phyloP scores from a whole-genome alignment of 2,329 filamentous ascomycete genomes.

The Alternaria solani region DNA sequence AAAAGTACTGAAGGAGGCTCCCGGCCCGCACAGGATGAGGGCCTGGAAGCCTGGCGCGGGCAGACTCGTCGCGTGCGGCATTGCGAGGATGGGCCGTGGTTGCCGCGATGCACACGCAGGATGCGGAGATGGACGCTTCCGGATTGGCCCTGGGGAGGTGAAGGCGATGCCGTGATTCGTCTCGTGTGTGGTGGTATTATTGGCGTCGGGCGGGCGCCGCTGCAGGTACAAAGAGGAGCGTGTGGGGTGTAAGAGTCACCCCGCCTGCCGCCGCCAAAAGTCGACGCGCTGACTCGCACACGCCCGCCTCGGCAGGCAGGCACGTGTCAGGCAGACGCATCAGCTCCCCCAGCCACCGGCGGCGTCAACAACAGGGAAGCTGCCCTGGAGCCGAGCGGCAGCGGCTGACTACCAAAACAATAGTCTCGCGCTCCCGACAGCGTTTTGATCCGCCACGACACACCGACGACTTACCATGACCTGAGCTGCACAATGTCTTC shows the following conservation, averaged over 20 bases:
- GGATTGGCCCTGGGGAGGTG: neutral
- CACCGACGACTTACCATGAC: constrained; percentile 21
- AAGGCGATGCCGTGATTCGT: neutral
- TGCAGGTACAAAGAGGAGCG: constrained; percentile 21
- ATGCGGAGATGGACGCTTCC: neutral
- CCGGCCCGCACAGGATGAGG: constrained; percentile 82
- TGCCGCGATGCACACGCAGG: too few species aligned
- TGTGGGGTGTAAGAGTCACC: constrained; percentile 29
- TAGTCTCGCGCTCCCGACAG: constrained; percentile 6
- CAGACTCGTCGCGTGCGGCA: constrained; percentile 77
- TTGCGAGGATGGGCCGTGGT: constrained; percentile 45
- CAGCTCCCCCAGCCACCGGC: constrained; percentile 10
- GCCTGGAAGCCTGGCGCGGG: constrained; percentile 82
- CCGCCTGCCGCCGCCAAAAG: constrained; percentile 30
- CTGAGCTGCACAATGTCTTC: constrained; percentile 42
- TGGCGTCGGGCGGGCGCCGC: neutral
- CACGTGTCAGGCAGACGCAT: constrained; percentile 17
- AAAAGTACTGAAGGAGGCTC: constrained; percentile 82
- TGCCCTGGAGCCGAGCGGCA: neutral
- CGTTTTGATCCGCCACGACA: constrained; percentile 17
- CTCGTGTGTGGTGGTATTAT: neutral
- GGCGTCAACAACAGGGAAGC: constrained; percentile 18
- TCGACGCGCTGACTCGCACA: constrained; percentile 23
- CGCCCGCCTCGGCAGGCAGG: constrained; percentile 2
- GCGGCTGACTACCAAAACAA: constrained; percentile 12